Base-by-base conservation (phyloP, 371 early-diverging fungal genomes). In the Saksenaea vasiformis region DNA sequence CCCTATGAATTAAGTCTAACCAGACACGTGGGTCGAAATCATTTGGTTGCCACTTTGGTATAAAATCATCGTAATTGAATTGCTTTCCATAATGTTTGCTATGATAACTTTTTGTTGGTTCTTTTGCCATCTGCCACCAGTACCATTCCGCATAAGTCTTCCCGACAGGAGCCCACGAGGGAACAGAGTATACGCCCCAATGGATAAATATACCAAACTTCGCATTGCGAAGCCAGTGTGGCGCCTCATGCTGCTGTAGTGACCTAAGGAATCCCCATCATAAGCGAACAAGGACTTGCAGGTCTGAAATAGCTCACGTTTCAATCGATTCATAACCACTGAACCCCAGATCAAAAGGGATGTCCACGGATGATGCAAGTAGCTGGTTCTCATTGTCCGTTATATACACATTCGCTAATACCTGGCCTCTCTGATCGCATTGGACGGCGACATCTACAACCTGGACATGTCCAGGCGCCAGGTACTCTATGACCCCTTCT, bases 121-220 rank as follows among this genome's bases (percentile, higher is more conserved):
- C 39, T 2, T 11, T 10, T 14, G 2, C 11, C 39, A 39, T 39
- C 2, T 39, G 11, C 39, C 39, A 39, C 39, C 39, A 39, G 39
- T 39, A 39, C 39, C 39, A 39, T 10, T 39, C 39, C 11, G 39
- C 39, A n/a, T 39, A 39, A 1, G 39, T 2, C 11, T 39, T 39
- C n/a, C 72, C 72, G 1, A 69, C 66, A 14, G 74, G 74, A 11
- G 72, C 72, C 77, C 77, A 77, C 14, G 72, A 60, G 41, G 77
- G 77, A 3, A 77, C 70, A 39, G 71, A 66, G 34, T 73, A 76
- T 0, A 76, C 38, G 0, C 77, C 77, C 77, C 77, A 76, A 36
- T 76, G 77, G 3, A 76, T 65, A 36, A 76, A 76, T 4, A 76
- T 76, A 4, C 77, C 77, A 60, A 76, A 76, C 24, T 76, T 76